Conservation (phyloP, 495 filamentous ascomycete species). For the Penicillium samsonianum region DNA sequence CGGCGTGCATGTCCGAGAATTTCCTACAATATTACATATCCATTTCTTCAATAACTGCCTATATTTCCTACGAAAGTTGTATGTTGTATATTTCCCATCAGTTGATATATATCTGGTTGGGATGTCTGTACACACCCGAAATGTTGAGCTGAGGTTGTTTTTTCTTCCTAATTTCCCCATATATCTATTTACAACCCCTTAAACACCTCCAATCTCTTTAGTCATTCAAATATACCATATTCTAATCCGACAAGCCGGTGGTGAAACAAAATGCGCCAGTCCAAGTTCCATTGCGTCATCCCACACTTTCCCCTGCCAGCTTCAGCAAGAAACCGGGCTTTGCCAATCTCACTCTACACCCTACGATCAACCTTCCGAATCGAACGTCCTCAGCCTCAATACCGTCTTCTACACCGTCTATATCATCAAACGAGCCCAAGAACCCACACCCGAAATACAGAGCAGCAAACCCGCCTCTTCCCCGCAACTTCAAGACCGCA, state of each 20-base stretch:
- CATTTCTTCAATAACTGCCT: too few species aligned
- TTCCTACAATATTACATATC: neutral
- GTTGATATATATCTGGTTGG: neutral
- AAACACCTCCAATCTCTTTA: neutral
- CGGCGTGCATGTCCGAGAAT: neutral
- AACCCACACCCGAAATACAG: neutral
- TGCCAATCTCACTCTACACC: neutral
- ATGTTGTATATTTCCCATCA: neutral
- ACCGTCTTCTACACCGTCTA: neutral
- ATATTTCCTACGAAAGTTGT: too few species aligned
- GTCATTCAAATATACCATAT: neutral
- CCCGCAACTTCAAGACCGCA: conserved; percentile 17
- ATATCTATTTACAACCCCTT: neutral
- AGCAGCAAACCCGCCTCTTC: conserved; percentile 2
- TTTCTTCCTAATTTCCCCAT: neutral
- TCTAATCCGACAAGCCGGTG: neutral
- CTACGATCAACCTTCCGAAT: neutral
- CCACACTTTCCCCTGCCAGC: conserved; percentile 26
- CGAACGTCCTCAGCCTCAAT: neutral
- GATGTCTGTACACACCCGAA: neutral
- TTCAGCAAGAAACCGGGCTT: conserved; percentile 14
- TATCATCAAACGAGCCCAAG: neutral
- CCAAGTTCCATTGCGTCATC: conserved; percentile 46
- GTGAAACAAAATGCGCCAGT: conserved; percentile 17
- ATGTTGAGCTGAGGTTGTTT: neutral